Evolutionary conservation across 345 rosid genomes (phyloP).

Genomic region (Zanthoxylum bungeanum): DNA sequence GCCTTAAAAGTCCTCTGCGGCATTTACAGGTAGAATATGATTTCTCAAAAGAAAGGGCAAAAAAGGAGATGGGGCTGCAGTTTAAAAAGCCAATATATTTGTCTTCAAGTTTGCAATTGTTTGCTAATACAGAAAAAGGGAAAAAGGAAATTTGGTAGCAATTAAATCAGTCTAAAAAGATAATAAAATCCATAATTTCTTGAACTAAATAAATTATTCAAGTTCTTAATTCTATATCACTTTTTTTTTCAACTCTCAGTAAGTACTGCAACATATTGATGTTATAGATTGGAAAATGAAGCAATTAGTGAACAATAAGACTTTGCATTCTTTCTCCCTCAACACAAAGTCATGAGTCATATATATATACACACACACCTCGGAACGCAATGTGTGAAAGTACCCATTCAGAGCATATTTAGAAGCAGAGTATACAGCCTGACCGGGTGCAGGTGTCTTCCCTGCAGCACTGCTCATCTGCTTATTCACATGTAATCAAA

Average conservation of each 20-base stretch:
- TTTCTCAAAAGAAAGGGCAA: background rate
- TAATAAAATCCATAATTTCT: background rate
- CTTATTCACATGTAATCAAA: constrained; percentile 12
- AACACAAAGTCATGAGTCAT: background rate
- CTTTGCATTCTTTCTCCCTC: background rate
- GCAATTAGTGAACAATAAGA: constrained; percentile 3
- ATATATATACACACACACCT: constrained; percentile 42
- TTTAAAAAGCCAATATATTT: background rate
- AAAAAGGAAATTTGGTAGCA: too few relatives aligned
- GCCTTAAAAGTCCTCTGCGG: background rate
- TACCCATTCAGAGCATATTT: constrained; percentile 88
- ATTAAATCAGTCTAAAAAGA: too few relatives aligned
- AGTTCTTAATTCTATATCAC: background rate
- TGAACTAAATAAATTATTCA: background rate
- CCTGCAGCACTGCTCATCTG: constrained; percentile 99
- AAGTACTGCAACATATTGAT: background rate
- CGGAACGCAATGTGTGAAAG: constrained; percentile 90
- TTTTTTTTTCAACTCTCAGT: background rate
- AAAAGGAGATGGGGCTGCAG: background rate
- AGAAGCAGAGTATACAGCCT: constrained; percentile 91
- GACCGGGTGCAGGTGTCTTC: constrained; percentile 91
- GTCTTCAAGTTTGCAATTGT: too few relatives aligned
- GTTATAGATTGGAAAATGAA: background rate
- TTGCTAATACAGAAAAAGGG: too few relatives aligned
- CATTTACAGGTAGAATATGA: background rate